These are phyloP conservation scores for Fraxinus paxiana DNA, from an alignment of 305 asterid genomes.

Conservation along the genomic window DNA sequence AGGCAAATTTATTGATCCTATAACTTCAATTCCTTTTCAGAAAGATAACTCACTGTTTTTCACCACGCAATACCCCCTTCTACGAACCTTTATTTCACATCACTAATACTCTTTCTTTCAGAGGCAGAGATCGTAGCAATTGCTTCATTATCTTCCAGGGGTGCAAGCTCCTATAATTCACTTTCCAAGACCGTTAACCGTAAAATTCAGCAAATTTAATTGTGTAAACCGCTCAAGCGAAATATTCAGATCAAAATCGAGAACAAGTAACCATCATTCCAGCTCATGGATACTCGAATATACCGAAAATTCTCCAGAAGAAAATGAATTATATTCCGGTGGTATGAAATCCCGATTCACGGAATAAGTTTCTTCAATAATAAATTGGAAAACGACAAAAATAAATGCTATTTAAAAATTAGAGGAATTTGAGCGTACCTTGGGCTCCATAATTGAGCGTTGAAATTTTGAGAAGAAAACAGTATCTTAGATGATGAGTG, in stretches of 20 bases:
- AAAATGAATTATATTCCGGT: neutral
- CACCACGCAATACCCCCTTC: neutral
- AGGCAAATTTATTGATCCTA: neutral
- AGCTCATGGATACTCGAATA: neutral
- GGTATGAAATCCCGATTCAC: neutral
- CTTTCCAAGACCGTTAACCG: constrained; percentile 30
- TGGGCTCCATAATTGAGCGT: neutral
- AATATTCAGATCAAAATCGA: constrained; percentile 43
- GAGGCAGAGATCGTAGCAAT: neutral
- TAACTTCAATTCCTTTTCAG: constrained; percentile 21
- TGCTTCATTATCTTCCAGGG: constrained; percentile 26
- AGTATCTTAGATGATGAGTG: neutral
- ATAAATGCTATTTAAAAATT: neutral
- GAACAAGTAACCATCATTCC: constrained; percentile 28
- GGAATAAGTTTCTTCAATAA: neutral
- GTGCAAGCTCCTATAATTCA: constrained; percentile 24
- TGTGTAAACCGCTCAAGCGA: neutral
- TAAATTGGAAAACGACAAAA: neutral
- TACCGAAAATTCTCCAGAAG: neutral
- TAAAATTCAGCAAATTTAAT: neutral
- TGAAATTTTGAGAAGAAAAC: neutral
- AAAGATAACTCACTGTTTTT: constrained; percentile 22
- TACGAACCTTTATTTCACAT: constrained; percentile 1
- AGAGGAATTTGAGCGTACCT: neutral
- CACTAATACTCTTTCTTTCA: constrained; percentile 11